Base-by-base conservation (phyloP, 2,329 filamentous ascomycete species). In the Pseudogymnoascus verrucosus region DNA sequence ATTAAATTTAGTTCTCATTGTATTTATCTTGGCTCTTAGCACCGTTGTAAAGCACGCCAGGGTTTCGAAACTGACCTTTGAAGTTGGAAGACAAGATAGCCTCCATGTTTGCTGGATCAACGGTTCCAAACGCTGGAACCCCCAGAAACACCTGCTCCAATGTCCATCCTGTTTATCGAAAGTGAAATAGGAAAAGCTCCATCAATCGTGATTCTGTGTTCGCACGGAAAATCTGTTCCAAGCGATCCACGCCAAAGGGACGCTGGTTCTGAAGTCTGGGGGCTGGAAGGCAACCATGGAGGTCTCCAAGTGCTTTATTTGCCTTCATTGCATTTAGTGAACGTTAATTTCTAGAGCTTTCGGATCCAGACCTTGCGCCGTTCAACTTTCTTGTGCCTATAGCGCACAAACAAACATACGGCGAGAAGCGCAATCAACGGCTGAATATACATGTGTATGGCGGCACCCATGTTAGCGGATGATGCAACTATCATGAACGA, bases 151-250 rank as follows among this genome's bases (percentile, higher is more conserved):
- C 66, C 60, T 73, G 71, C 59, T 74, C 70, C 4, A 47, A 26
- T 26, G 21, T 51, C 44, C 21, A 26, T 51, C 21, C 44, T 51
- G 19, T 51, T 51, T 51, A 14, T 51, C 65, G 63, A 57, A 73
- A 73, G 63, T 73, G 71, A 36, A 73, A 72, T 2, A 72, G 65
- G 60, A 74, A 74, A n/a, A 74, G 64, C 47, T 74, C 73, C 71
- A 75, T 74, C 28, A 74, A 66, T 26, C 44, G 23, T 23, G 67
- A 70, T 36, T 74, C 71, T 4, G 64, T 64, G 62, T 74, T 67
- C 5, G 71, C 72, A 21, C 67, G 65, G 61, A 72, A 74, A 3
- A 75, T 76, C 64, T 76, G 73, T 59, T 72, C 68, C 28, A 75
- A 67, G 61, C 74, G 68, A 64, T 74, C 73, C 10, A 76, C 57